phyloP scores from a whole-genome alignment of 306 rosid genomes.

The Canavalia gladiata region DNA sequence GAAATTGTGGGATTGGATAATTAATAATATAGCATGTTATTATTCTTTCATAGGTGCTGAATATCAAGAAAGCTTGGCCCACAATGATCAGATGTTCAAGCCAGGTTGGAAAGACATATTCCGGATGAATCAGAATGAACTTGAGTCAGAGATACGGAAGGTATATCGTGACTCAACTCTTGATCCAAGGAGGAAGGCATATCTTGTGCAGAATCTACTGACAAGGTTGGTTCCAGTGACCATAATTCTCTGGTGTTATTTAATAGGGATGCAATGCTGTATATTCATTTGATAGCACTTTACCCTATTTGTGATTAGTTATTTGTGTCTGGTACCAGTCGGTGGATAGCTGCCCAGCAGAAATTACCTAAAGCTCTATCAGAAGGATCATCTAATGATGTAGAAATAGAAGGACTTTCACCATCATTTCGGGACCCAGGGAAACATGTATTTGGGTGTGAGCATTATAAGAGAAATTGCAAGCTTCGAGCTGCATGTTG shows the following conservation, averaged over 20 bases:
- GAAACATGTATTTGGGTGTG: slow-evolving; percentile 84
- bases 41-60: slow-evolving; percentile 67
- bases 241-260: slow-evolving; percentile 36
- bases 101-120: slow-evolving; percentile 99
- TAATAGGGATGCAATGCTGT: slow-evolving; percentile 28
- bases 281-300: slow-evolving; percentile 33
- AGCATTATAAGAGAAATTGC: slow-evolving; percentile 98
- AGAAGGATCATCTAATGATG: slow-evolving; percentile 75
- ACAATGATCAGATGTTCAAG: slow-evolving; percentile 91
- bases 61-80: slow-evolving; percentile 84
- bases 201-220: slow-evolving; percentile 98
- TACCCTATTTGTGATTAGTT: slow-evolving; percentile 39
- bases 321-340: slow-evolving; percentile 63
- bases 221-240: slow-evolving; percentile 76
- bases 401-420: slow-evolving; percentile 66
- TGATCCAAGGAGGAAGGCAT: slow-evolving; percentile 98
- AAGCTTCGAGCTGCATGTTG: slow-evolving; percentile 98
- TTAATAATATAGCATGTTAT: slow-evolving; percentile 38
- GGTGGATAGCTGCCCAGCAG: slow-evolving; percentile 99
- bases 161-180: slow-evolving; percentile 93
- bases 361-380: slow-evolving; percentile 71
- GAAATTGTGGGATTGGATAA: slow-evolving; percentile 32
- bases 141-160: slow-evolving; percentile 97
- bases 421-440: slow-evolving; percentile 76
- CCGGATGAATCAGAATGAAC: slow-evolving; percentile 97